Evolutionary conservation across 2,329 filamentous ascomycete species (phyloP).

Genomic region (Catunica adiposa): DNA sequence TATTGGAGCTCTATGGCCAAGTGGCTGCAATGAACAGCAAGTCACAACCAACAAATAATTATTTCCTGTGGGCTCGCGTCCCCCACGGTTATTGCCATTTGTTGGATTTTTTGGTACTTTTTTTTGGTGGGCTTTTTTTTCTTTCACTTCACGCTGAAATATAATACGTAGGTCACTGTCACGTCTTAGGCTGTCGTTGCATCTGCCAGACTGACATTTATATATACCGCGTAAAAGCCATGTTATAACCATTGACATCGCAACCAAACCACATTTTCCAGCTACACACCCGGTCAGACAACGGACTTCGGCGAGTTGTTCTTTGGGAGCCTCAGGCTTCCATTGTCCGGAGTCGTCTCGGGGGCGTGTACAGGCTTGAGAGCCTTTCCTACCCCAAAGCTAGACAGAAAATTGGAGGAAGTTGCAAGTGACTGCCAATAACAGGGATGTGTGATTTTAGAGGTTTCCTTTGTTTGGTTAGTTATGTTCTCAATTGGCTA

Average conservation of each 20-base stretch:
- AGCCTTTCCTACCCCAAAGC: background rate
- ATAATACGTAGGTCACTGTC: background rate
- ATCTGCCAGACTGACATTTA: background rate
- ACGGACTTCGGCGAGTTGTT: constrained; percentile 8
- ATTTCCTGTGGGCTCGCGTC: background rate
- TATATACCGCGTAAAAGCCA: background rate
- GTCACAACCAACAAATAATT: background rate
- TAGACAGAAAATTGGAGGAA: background rate
- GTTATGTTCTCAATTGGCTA: too few relatives aligned
- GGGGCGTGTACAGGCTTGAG: constrained; percentile 11
- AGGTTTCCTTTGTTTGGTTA: too few relatives aligned
- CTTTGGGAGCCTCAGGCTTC: constrained; percentile 9
- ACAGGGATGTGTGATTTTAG: too few relatives aligned
- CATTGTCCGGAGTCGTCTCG: constrained; percentile 16
- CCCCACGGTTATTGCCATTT: background rate
- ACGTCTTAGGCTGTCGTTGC: background rate
- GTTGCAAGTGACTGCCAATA: too few relatives aligned
- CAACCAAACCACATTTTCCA: background rate
- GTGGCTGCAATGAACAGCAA: too few relatives aligned
- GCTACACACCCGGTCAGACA: background rate
- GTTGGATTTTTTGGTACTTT: background rate
- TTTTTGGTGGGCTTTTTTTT: background rate
- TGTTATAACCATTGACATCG: constrained; percentile 1
- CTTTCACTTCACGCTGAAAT: background rate
- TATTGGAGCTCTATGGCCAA: too few relatives aligned